Percentiles rank a stretch among this genome's conserved stretches.
phyloP scores from a whole-genome alignment of 2,329 filamentous ascomycete genomes.

The Leptographium flavum region DNA sequence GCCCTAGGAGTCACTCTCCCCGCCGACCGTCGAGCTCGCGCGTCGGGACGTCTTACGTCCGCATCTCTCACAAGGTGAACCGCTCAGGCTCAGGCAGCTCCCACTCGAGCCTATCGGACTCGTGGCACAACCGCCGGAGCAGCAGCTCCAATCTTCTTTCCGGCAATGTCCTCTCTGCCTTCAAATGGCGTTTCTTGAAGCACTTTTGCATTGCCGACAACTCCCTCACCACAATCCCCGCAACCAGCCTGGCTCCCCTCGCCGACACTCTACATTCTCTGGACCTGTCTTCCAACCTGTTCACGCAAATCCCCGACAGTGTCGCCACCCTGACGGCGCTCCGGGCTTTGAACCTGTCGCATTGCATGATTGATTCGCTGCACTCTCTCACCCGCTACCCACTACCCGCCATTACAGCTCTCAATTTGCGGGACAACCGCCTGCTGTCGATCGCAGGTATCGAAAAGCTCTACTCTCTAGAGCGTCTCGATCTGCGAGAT shows the following conservation, averaged over 20 bases:
- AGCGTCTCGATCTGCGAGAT: slow-evolving; percentile 81
- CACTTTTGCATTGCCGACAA: slow-evolving; percentile 91
- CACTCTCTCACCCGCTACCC: slow-evolving; percentile 77
- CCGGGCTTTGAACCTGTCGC: slow-evolving; percentile 83
- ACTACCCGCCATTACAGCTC: slow-evolving; percentile 79
- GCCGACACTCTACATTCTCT: slow-evolving; percentile 82
- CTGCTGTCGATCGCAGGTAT: slow-evolving; percentile 78
- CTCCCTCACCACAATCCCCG: slow-evolving; percentile 65
- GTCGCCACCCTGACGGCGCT: slow-evolving; percentile 73
- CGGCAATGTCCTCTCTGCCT: slow-evolving; percentile 58
- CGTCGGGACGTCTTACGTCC: slow-evolving; percentile 48
- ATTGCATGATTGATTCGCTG: slow-evolving; percentile 94
- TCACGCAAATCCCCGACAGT: slow-evolving; percentile 87
- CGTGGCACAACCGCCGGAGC: slow-evolving; percentile 49
- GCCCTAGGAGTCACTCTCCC: slow-evolving; percentile 69
- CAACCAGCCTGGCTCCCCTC: slow-evolving; percentile 63
- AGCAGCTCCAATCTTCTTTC: slow-evolving; percentile 68
- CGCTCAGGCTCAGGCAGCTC: slow-evolving; percentile 89
- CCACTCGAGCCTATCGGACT: slow-evolving; percentile 60
- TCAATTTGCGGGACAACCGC: slow-evolving; percentile 83
- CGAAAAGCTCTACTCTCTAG: slow-evolving; percentile 75
- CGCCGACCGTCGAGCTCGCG: slow-evolving; percentile 62
- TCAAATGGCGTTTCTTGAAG: slow-evolving; percentile 89
- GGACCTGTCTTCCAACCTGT: slow-evolving; percentile 84
- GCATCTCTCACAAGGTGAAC: slow-evolving; percentile 60